Evolutionary conservation across 2,329 filamentous ascomycete species (phyloP), one percentile per base, ranked within the genome.

Genomic region (Colletotrichum sp.): DNA sequence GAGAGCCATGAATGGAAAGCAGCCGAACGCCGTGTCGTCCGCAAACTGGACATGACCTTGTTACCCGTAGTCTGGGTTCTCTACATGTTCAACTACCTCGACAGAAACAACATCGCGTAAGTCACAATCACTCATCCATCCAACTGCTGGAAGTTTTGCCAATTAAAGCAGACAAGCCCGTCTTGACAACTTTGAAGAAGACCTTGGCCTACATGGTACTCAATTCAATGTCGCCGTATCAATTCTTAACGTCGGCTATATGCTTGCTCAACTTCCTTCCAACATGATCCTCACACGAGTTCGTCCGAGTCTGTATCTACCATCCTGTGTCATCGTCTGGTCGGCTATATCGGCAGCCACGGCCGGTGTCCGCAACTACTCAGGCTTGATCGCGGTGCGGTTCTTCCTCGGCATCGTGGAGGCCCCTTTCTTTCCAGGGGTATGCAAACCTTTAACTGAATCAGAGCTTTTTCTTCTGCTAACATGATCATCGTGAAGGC

Each of bases 31-130:
- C 65, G 65, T 10, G 32, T 81, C 7, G 79, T 80, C 3, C 75
- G 75, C 21, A 78, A 78, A 26, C 76, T 81, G 4, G 80, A 81
- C 55, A 60, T 78, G 64, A 81, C 79, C 2, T 64, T 81, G 15
- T 36, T 81, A 49, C 44, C 39, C 1, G 76, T 77, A 18, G 67
- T 67, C 26, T 67, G 39, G 39, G 52, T 67, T 7, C 44, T 71
- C 4, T 71, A 71, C 32, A 30, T 66, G 28, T 71, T 71, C 60
- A 71, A 71, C 60, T 71, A 71, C 21, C 49, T 71, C n/a, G 69
- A 71, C 60, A 59, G 69, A 39, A 71, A 60, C 32, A 71, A 71
- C 6, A 71, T 71, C 9, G 62, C 69, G 79, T 80, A 30, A 4
- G 78, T 75, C 4, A 30, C 1, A 16, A 1, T 4, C 16, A 13